Base-by-base conservation (phyloP, 805 yeast genomes). In the Lipomyces anomalus region DNA sequence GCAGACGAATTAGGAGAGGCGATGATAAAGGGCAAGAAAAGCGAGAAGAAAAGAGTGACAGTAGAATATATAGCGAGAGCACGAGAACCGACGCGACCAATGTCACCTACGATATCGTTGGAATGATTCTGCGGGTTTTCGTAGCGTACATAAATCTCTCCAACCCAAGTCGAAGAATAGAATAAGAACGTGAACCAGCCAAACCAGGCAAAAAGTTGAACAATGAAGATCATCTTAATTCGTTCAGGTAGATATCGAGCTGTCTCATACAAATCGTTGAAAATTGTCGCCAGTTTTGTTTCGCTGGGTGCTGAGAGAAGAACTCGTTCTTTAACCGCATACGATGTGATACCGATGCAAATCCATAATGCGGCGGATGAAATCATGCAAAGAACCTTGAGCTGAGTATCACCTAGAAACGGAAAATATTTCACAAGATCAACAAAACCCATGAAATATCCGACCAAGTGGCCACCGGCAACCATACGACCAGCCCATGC, bases 401-500 rank as follows among this genome's bases (percentile, higher is more conserved):
- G 72, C 55, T 79, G 84, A 2, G 72, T 65, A 47, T 64, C 57
- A 4, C 78, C 79, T 4, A 76, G 54, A 37, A 62, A 64, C 1
- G 74, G 67, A 35, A 72, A 62, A 1, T 60, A 17, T 18, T 52
- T 46, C 2, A 68, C 62, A 34, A 79, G 58, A 46, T 77, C 68
- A 28, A 74, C 51, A 1, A 79, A 65, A 3, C 81, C 80, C 34
- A 79, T 54, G 57, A 69, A 69, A 57, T 74, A 79, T 6, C 9
- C 82, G 22, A 74, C 56, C 6, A 79, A 73, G 52, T 79, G 79
- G 52, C 80, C 80, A 1, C 67, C 65, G 0, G 83, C 79, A 42
- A 77, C 76, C 79, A 79, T 72, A 41, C 81, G 63, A 1, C 83
- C 81, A 0, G 82, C 84, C 83, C 82, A 76, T 1, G 82, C 83